These are phyloP conservation scores for Podospora comata DNA, from an alignment of 495 filamentous ascomycete genomes.

Conservation along the genomic window DNA sequence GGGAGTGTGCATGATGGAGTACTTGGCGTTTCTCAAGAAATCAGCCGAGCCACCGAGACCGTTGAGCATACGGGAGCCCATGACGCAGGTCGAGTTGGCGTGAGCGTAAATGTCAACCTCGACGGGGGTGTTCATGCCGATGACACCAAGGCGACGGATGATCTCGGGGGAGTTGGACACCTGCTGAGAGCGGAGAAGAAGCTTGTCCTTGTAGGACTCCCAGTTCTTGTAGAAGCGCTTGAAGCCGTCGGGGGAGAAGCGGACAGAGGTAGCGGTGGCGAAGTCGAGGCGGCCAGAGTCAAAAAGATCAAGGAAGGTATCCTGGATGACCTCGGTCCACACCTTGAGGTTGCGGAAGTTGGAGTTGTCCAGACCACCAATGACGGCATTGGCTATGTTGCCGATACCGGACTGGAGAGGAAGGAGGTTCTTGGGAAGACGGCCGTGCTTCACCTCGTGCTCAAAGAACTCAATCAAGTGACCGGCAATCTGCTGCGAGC, in stretches of 20 bases:
- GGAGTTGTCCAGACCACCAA: conserved; percentile 77
- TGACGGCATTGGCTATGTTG: conserved; percentile 91
- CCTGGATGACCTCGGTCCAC: conserved; percentile 93
- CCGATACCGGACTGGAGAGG: conserved; percentile 89
- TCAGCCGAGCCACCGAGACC: conserved; percentile 86
- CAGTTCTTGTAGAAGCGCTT: conserved; percentile 87
- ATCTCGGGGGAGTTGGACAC: conserved; percentile 95
- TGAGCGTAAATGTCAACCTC: conserved; percentile 95
- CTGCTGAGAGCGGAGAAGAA: conserved; percentile 81
- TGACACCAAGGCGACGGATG: conserved; percentile 81
- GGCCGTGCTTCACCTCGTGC: conserved; percentile 73
- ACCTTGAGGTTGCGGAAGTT: conserved; percentile 87
- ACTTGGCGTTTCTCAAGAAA: conserved; percentile 80
- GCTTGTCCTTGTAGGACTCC: conserved; percentile 75
- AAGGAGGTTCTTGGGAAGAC: conserved; percentile 73
- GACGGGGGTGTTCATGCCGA: conserved; percentile 94
- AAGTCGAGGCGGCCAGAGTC: conserved; percentile 88
- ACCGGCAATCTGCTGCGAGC: conserved; percentile 66
- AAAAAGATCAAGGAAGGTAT: conserved; percentile 92
- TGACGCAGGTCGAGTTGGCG: conserved; percentile 87
- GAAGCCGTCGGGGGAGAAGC: conserved; percentile 89
- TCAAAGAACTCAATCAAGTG: conserved; percentile 84
- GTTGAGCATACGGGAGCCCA: conserved; percentile 89
- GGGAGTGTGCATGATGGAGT: conserved; percentile 93
- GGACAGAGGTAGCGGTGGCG: conserved; percentile 85